Evolutionary conservation across 2,329 filamentous ascomycete genomes (phyloP), one percentile per base, ranked within the genome.

Genomic region (Corniculantispora saksenae): DNA sequence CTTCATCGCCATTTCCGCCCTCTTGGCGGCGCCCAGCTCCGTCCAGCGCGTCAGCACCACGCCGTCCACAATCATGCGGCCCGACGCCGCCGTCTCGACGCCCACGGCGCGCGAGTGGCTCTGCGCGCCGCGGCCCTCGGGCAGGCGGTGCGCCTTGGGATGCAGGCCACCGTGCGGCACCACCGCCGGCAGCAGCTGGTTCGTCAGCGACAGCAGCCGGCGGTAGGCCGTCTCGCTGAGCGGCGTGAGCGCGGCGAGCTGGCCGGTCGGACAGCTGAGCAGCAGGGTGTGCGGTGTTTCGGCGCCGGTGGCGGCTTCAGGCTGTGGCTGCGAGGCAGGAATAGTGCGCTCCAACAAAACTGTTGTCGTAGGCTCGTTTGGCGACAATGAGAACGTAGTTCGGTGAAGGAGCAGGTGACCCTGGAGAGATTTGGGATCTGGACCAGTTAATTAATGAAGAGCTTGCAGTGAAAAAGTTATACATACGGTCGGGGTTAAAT

Each of bases 401-500:
- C 92, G 89, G 77, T 94, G 92, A 9, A 99, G 85, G 27, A 99
- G 86, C 48, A 94, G 87, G 72, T 94, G 91, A 57, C 95, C 95
- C 65, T 94, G 91, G 40, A 97, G 87, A 8, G 93, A 96, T 81
- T 97, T 96, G 19, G 94, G 94, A 74, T 98, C 94, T 97, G 27
- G 3, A 10, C 17, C 55, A 55, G 8, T 61, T 54, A 61, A 48
- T 54, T 32, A 61, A 19, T 15, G 32, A 29, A 38, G 3, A 61
- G 12, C 27, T 27, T 53, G 70, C 79, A 69, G 78, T 72, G 23
- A 6, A 35, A 25, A 17, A 19, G 27, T 2, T 19, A 13, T 15
- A 84, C 90, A 78, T 83, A 95, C 93, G 91, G 74, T 98, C 94
- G 0, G 95, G 95, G 72, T 98, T 94, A 72, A 95, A 99, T 77